Evolutionary conservation across 345 rosid genomes (phyloP).

Genomic region (Jatropha curcas): DNA sequence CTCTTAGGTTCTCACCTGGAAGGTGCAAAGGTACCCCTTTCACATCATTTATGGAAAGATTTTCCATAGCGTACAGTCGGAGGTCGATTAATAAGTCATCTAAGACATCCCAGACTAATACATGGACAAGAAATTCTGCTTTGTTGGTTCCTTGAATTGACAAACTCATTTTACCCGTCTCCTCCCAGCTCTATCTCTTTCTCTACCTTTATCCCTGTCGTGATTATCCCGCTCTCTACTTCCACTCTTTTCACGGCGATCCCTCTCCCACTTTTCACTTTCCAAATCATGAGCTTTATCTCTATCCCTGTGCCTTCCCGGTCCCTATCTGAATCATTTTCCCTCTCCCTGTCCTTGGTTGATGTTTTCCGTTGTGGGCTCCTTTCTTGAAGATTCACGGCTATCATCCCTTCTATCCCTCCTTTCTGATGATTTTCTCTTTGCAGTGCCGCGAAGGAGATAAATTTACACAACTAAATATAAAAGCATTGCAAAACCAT

Average conservation of each 20-base stretch:
- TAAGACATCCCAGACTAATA: not conserved
- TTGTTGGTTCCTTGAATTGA: not conserved
- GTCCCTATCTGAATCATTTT: constrained; percentile 37
- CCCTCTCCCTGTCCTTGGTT: constrained; percentile 25
- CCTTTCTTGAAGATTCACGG: constrained; percentile 71
- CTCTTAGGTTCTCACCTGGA: not conserved
- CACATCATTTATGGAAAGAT: not conserved
- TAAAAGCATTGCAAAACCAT: no score
- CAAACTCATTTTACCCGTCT: constrained; percentile 47
- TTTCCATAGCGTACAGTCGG: not conserved
- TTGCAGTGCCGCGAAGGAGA: constrained; percentile 44
- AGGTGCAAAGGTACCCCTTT: not conserved
- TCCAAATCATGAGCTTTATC: constrained; percentile 47
- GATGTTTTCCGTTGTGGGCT: constrained; percentile 72
- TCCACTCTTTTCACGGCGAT: constrained; percentile 68
- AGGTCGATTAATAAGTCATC: not conserved
- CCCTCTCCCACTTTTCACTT: constrained; percentile 51
- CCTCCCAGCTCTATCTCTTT: constrained; percentile 72
- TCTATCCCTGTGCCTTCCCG: constrained; percentile 48
- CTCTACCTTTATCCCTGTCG: constrained; percentile 65
- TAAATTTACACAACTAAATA: not conserved
- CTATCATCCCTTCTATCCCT: constrained; percentile 63
- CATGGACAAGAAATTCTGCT: not conserved
- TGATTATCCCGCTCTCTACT: constrained; percentile 47
- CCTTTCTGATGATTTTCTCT: constrained; percentile 51